These are phyloP conservation scores for Acanthamoeba lenticulata DNA, from an alignment of 208 protist genomes.

Conservation along the genomic window DNA sequence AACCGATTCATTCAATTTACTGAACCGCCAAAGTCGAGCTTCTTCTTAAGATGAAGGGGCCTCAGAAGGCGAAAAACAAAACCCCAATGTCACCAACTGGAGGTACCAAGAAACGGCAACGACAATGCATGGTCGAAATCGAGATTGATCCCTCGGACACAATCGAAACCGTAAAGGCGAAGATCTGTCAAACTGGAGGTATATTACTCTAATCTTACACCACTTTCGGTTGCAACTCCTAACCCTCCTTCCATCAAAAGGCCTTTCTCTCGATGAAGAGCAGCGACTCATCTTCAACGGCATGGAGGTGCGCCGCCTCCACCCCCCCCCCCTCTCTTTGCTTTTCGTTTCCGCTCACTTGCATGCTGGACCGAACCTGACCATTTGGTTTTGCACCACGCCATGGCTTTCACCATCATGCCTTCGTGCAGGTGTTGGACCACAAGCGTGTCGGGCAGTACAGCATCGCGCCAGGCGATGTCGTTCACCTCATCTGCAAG, in stretches of 20 bases:
- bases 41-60: slow-evolving; percentile 2
- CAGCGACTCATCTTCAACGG: slow-evolving; percentile 41
- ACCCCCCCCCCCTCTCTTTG: no score
- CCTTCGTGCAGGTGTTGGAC: background rate
- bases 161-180: slow-evolving; percentile 24
- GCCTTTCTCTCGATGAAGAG: background rate
- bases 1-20: no score
- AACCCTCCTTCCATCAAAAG: background rate
- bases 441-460: slow-evolving; percentile 13
- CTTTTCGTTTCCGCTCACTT: no score
- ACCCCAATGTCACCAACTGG: background rate
- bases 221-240: background rate
- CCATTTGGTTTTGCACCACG: no score
- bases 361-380: no score
- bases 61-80: background rate
- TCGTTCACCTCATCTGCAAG: slow-evolving; percentile 33
- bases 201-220: background rate
- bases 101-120: background rate
- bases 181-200: slow-evolving; percentile 22
- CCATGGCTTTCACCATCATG: background rate
- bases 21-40: no score
- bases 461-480: slow-evolving; percentile 17
- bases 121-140: slow-evolving; percentile 10
- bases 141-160: slow-evolving; percentile 33
- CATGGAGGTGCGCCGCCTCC: background rate